Evolutionary conservation across 148 eudicot genomes (phyloP).

Genomic region (Fagopyrum esculentum): DNA sequence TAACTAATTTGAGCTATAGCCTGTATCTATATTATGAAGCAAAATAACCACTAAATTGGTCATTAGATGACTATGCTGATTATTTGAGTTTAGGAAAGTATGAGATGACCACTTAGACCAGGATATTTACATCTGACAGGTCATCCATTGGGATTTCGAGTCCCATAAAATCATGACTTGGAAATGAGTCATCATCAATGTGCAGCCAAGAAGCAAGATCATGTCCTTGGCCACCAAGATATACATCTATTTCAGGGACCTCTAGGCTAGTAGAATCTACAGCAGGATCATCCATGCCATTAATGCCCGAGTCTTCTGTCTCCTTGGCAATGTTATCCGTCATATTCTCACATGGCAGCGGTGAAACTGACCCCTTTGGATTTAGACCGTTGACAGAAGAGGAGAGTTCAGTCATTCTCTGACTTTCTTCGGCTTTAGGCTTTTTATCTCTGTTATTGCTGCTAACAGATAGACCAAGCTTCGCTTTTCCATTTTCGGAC

Average conservation of each 20-base stretch:
- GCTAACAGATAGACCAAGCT: conserved; percentile 35
- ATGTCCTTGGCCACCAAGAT: no score
- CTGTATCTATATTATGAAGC: conserved; percentile 19
- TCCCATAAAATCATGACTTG: conserved; percentile 44
- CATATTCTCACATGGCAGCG: no score
- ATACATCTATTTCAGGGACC: no score
- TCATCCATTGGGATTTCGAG: conserved; percentile 84
- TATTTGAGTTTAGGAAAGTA: conserved; percentile 30
- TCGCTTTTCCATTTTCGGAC: conserved; percentile 23
- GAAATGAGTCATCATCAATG: conserved; percentile 50
- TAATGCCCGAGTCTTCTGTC: conserved; percentile 24
- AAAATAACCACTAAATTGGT: conserved; percentile 25
- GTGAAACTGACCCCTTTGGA: no score
- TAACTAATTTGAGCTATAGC: conserved; percentile 14
- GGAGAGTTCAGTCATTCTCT: no score
- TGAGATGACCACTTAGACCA: conserved; percentile 35
- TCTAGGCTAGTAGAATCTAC: no score
- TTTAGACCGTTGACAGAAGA: no score
- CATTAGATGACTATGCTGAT: conserved; percentile 22
- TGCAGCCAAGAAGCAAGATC: conserved; percentile 61
- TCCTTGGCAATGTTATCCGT: conserved; percentile 16
- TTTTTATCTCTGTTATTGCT: conserved; percentile 12
- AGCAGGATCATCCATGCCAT: conserved; percentile 35
- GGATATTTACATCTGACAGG: conserved; percentile 51
- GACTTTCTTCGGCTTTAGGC: no score